These are phyloP conservation scores for Zymoseptoria pseudotritici DNA, from an alignment of 2,329 filamentous ascomycete species.

Conservation along the genomic window DNA sequence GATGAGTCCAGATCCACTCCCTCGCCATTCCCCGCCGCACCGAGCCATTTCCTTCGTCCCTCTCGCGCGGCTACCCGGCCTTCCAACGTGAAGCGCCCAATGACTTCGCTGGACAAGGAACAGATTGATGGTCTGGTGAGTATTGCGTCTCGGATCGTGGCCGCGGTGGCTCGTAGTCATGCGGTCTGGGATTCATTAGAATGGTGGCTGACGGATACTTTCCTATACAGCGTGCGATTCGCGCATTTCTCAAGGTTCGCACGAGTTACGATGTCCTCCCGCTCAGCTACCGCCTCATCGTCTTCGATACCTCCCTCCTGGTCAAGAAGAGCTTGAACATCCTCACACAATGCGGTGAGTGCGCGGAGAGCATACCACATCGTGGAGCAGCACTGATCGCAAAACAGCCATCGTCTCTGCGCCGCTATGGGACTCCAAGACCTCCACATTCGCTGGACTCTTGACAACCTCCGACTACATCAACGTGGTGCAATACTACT, in stretches of 20 bases:
- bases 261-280: conserved; percentile 97
- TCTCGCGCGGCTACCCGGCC: not conserved
- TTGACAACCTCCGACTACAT: conserved; percentile 96
- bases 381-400: conserved; percentile 6
- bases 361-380: not conserved
- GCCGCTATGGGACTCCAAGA: conserved; percentile 90
- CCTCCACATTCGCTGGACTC: conserved; percentile 85
- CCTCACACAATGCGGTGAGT: conserved; percentile 82
- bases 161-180: not conserved
- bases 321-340: conserved; percentile 97
- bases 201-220: conserved; percentile 6
- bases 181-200: not conserved
- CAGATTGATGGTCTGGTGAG: conserved; percentile 72
- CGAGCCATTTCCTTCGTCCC: not conserved
- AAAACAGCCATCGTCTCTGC: conserved; percentile 85
- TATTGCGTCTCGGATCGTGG: conserved; percentile 12
- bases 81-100: conserved; percentile 3
- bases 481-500: conserved; percentile 98
- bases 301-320: conserved; percentile 88
- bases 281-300: conserved; percentile 88
- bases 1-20: not conserved
- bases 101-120: conserved; percentile 57
- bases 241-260: conserved; percentile 90
- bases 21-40: not conserved
- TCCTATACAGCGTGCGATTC: conserved; percentile 67